Conservation (phyloP, 2,329 filamentous ascomycete genomes). For the Colletotrichum falcatum region DNA sequence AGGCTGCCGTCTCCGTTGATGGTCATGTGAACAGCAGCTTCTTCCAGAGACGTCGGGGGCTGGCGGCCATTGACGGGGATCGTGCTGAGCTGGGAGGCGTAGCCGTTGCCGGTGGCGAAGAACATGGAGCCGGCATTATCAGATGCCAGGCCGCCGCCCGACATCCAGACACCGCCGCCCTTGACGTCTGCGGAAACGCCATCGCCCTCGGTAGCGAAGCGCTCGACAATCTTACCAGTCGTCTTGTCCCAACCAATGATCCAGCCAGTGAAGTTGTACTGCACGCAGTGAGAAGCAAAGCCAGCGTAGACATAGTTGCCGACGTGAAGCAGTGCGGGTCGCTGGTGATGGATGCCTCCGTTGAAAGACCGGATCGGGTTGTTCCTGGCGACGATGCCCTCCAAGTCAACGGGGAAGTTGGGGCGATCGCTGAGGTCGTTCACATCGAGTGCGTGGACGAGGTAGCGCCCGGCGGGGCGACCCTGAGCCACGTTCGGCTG, state of each 20-base stretch:
- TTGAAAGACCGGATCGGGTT: constrained; percentile 61
- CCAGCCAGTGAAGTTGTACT: constrained; percentile 67
- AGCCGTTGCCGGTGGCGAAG: constrained; percentile 55
- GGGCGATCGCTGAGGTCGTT: constrained; percentile 53
- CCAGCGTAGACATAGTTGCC: constrained; percentile 63
- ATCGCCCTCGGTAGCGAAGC: constrained; percentile 56
- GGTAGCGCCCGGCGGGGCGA: constrained; percentile 50
- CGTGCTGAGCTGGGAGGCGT: constrained; percentile 54
- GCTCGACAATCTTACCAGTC: constrained; percentile 52
- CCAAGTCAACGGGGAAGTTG: constrained; percentile 61
- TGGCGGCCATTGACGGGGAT: constrained; percentile 54
- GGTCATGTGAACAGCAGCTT: constrained; percentile 59
- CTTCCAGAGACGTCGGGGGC: constrained; percentile 56
- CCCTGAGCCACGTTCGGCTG: constrained; percentile 49
- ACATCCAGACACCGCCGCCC: constrained; percentile 60
- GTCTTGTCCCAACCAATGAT: constrained; percentile 62
- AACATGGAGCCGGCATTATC: constrained; percentile 56
- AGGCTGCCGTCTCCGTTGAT: constrained; percentile 57
- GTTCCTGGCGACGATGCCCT: constrained; percentile 60
- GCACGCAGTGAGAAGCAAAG: constrained; percentile 67
- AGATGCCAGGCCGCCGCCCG: constrained; percentile 54
- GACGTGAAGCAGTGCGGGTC: constrained; percentile 59
- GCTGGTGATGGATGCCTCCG: constrained; percentile 64
- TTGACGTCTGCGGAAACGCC: constrained; percentile 52
- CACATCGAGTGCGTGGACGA: constrained; percentile 53